Base-by-base conservation (phyloP, 805 yeast genomes). In the baker's yeast (Saccharomyces cerevisiae) region DNA sequence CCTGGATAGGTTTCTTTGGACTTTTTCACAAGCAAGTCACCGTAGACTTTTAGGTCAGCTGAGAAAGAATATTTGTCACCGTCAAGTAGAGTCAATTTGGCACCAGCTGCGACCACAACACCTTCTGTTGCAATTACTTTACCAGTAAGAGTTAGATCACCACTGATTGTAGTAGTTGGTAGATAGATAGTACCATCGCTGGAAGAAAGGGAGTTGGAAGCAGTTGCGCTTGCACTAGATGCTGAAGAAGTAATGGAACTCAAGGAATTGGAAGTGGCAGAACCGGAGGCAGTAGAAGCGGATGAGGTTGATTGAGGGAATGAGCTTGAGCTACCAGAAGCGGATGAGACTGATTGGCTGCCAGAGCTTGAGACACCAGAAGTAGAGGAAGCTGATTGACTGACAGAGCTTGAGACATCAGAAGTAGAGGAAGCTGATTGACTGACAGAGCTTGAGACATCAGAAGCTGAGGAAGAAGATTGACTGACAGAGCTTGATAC, bases 121-220 rank as follows among this genome's bases (percentile, higher is more conserved):
- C 31, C 27, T 8, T 36, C 51, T 22, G 53, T 47, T 26, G 53
- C 53, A 47, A 47, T 17, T 11, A 51, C 50, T 13, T 31, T 10
- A 36, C 53, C 53, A 24, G 32, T 32, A 13, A 51, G 17, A 2
- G 53, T 51, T 1, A 31, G 24, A 22, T 31, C 47, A 5, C 27
- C 51, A 24, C 41, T 11, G 24, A 51, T n/a, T 30, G 51, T 32
- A 8, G 51, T 47, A n/a, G 53, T 11, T 30, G 53, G 36, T 11
- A 51, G 24, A 13, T 29, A 47, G n/a, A 17, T 31, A 36, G 43
- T 36, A 36, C 43, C 43, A 9, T 36, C 43, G 2, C 22, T 36
- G 43, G 43, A 36, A 36, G 43, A 36, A 36, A 36, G 22, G 8
- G 41, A 32, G 6, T 14, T 14, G 4, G 41, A 32, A 5, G 53